Base-by-base conservation (phyloP, 768 basidiomycete species). In the Lentinula edodes region DNA sequence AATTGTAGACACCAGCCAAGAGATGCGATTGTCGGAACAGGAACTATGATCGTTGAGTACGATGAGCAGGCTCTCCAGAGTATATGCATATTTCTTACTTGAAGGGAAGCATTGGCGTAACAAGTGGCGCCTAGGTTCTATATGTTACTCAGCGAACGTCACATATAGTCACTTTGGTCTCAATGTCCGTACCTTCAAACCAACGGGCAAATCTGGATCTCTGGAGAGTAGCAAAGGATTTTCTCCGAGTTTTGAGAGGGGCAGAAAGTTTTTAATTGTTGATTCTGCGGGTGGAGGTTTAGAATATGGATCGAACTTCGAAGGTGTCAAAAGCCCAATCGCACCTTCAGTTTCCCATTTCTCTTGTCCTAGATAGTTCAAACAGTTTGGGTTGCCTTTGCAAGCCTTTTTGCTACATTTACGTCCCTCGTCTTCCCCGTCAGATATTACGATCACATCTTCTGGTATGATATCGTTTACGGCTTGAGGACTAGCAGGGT, bases 61-160 rank as follows among this genome's bases (percentile, higher is more conserved):
- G 32, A 48, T 28, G 28, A 28, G 3, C 28, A 28, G 28, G 28
- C 28, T 28, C 28, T 42, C 38, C 38, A 9, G 7, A 41, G 54
- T 42, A 52, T 42, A 58, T 55, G 59, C 39, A 52, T 45, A 41
- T 48, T 46, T 18, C 51, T 38, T 66, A 89, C 93, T 76, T 98
- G 95, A 50, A 98, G 80, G 64, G 91, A 97, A 18, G 93, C 93
- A 72, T 97, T 97, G 63, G 93, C 95, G 66, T 98, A 98, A 71
- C 96, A 98, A 3, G 96, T 98, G 16, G 95, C 95, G 4, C 96
- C 96, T 18, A 98, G 83, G 71, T 98, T 98, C 93, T 95, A 67
- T 32, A 5, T 42, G 36, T 63, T 36, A 20, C 38, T 45, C 35
- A 66, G 48, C n/a, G 60, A 52, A 41, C 46, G 48, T 46, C 51